These are phyloP conservation scores for Samsoniella hepiali DNA, from an alignment of 2,329 filamentous ascomycete species.

Conservation along the genomic window DNA sequence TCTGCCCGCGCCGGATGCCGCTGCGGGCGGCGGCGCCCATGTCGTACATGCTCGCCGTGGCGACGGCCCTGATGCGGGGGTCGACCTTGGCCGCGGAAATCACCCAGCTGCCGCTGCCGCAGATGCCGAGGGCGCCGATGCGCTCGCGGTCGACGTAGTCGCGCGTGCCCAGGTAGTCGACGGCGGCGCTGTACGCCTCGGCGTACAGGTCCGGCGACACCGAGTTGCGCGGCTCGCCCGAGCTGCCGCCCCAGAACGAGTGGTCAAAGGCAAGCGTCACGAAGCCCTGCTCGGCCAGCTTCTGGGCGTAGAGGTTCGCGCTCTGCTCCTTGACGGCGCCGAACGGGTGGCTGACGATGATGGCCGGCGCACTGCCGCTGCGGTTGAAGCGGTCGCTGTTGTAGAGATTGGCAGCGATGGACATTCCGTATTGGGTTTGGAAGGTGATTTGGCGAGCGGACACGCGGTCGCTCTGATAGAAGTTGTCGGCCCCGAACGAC, in stretches of 20 bases:
- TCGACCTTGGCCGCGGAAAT: conserved; percentile 36
- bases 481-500: not conserved
- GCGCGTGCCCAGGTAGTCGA: conserved; percentile 29
- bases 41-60: not conserved
- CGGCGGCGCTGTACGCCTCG: conserved; percentile 31
- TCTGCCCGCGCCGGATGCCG: not conserved
- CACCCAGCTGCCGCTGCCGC: conserved; percentile 30
- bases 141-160: conserved; percentile 28
- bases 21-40: conserved; percentile 21
- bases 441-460: not conserved
- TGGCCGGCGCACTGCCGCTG: conserved; percentile 20
- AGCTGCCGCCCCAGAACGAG: conserved; percentile 28
- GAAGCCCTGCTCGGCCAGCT: conserved; percentile 23
- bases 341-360: conserved; percentile 30
- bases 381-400: not conserved
- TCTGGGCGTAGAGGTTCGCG: conserved; percentile 31
- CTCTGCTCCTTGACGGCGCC: conserved; percentile 32
- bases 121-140: conserved; percentile 31
- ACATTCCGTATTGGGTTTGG: not conserved
- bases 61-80: conserved; percentile 19
- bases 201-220: conserved; percentile 28
- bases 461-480: not conserved
- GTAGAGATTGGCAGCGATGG: not conserved
- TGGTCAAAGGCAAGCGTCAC: conserved; percentile 27
- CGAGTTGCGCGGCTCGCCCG: conserved; percentile 26